phyloP scores from a whole-genome alignment of 306 rosid genomes.

The Trifolium subterraneum region DNA sequence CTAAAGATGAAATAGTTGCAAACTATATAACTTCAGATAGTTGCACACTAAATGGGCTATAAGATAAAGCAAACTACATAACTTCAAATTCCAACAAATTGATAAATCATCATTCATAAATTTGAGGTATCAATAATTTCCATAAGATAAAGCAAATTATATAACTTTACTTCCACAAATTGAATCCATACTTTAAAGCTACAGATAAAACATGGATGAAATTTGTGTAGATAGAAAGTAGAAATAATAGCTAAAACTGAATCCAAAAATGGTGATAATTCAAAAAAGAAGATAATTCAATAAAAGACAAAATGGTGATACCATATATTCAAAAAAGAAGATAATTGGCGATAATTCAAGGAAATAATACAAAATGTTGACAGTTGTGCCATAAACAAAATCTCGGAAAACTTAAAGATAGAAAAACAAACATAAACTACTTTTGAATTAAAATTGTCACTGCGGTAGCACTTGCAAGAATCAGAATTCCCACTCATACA shows the following conservation, averaged over 20 bases:
- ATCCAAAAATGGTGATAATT: not conserved
- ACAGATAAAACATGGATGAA: not conserved
- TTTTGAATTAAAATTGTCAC: not conserved
- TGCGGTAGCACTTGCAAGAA: conserved; percentile 83
- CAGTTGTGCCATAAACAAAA: conserved; percentile 8
- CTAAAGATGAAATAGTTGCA: no score
- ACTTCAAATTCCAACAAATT: not conserved
- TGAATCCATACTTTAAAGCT: not conserved
- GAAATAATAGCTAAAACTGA: no score
- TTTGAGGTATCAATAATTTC: not conserved
- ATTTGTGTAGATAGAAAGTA: not conserved
- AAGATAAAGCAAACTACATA: no score
- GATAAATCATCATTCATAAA: not conserved
- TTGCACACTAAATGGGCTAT: no score
- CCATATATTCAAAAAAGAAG: not conserved
- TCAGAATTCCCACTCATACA: conserved; percentile 46
- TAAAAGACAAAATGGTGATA: not conserved
- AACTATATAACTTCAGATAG: no score
- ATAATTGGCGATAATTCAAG: not conserved
- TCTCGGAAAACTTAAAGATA: not conserved
- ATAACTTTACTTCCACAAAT: no score
- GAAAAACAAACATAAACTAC: not conserved
- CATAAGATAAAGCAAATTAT: no score
- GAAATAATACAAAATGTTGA: not conserved
- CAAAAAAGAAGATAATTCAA: not conserved